Conservation (phyloP, 495 filamentous ascomycete species). For the Aspergillus incahuasiensis region DNA sequence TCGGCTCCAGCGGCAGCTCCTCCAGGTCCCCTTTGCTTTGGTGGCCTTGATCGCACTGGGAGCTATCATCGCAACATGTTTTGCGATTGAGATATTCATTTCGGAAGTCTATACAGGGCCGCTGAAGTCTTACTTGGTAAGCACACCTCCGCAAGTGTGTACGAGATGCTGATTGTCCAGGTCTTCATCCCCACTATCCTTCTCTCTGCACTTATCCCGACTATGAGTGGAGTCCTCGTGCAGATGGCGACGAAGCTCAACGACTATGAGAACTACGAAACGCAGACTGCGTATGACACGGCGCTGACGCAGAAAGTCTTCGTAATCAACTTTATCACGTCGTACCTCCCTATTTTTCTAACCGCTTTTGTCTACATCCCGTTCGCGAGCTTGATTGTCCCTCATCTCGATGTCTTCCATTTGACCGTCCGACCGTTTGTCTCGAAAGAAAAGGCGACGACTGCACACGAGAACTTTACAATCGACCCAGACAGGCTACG, state of each 20-base stretch:
- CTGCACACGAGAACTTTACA: constrained; percentile 59
- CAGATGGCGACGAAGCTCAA: constrained; percentile 74
- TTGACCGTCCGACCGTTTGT: constrained; percentile 72
- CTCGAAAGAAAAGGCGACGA: constrained; percentile 57
- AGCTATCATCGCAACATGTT: constrained; percentile 77
- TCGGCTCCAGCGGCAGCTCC: constrained; percentile 69
- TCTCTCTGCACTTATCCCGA: constrained; percentile 74
- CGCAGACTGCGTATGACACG: constrained; percentile 68
- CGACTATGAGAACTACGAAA: constrained; percentile 90
- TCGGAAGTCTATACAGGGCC: constrained; percentile 91
- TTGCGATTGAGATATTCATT: constrained; percentile 94
- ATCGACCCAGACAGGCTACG: constrained; percentile 81
- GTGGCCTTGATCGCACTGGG: constrained; percentile 66
- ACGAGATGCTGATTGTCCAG: constrained; percentile 44
- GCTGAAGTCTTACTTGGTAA: constrained; percentile 76
- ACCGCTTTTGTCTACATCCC: constrained; percentile 97
- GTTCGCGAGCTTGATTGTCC: constrained; percentile 81
- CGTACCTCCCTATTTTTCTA: constrained; percentile 85
- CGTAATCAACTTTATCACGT: constrained; percentile 95
- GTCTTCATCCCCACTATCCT: constrained; percentile 85
- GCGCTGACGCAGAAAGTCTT: constrained; percentile 89
- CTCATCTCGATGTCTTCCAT: constrained; percentile 83
- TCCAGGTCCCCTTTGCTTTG: constrained; percentile 87
- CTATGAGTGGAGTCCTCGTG: constrained; percentile 70
- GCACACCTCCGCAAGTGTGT: constrained; percentile 11